Base-by-base conservation (phyloP, 2,329 filamentous ascomycete genomes). In the Neocucurbitaria cava region DNA sequence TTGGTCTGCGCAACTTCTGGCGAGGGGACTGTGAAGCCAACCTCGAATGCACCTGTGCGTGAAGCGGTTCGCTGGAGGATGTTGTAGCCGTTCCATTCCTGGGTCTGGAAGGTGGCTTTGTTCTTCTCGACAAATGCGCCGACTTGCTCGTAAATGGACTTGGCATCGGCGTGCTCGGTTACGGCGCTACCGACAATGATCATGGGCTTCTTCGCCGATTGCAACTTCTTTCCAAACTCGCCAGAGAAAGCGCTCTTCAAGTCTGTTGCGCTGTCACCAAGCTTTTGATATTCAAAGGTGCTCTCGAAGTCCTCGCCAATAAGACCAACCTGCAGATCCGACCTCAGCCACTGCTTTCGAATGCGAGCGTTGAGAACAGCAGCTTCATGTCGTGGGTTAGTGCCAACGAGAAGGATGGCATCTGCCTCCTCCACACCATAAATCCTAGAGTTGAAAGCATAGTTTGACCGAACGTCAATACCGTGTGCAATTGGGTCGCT, bases 71-170 rank as follows among this genome's bases (percentile, higher is more conserved):
- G 88, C 80, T 99, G 95, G 47, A 99, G 88, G 57, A 99, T 88
- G 76, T 97, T 99, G 85, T 94, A 99, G 56, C 94, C 95, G 76
- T 96, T 95, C 92, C 96, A 98, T 77, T 96, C 92, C 17, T 87
- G 81, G 5, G 91, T 96, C 71, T 86, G 81, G 83, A 99, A 97
- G 81, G 89, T 96, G 66, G 85, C 82, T 61, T 92, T 88, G 78
- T 97, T 89, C 86, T 96, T 97, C 73, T 97, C 93, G 35, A 96
- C 90, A 72, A 98, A 99, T 59, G 84, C 77, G 65, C 94, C 94
- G 53, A 99, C 86, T 39, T 89, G 88, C 83, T 98, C 94, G 76
- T 94, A 98, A 76, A 96, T 92, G 53, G 91, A 89, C 81, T 96
- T 96, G 52, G 93, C 90, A 72, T 98, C 95, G 24, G 85, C 78